A percentile compares a stretch with the other conserved stretches of the same genome.
Evolutionary conservation across 208 protist genomes (phyloP).

Genomic region (Angomonas deanei): DNA sequence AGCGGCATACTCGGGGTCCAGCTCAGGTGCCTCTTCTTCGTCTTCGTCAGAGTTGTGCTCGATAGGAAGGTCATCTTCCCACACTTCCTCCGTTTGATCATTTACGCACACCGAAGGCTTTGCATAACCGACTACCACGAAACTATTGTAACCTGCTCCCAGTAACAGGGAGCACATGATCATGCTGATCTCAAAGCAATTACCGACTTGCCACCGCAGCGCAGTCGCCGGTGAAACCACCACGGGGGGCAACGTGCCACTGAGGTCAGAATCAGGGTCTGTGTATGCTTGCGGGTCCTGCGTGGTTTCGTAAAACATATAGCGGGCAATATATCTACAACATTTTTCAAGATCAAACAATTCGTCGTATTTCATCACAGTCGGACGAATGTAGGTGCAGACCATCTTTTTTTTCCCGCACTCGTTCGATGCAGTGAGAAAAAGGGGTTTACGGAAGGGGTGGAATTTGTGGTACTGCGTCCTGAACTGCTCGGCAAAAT

Average conservation of each 20-base stretch:
- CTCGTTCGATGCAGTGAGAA: conserved; percentile 81
- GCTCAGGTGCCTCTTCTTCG: conserved; percentile 13
- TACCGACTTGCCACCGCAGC: conserved; percentile 83
- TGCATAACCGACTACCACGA: conserved; percentile 89
- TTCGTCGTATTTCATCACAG: conserved; percentile 60
- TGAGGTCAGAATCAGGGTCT: conserved; percentile 25
- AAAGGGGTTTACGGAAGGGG: conserved; percentile 60
- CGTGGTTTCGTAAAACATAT: conserved; percentile 81
- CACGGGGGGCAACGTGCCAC: conserved; percentile 49
- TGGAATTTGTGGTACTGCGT: conserved; percentile 71
- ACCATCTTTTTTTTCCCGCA: conserved; percentile 78
- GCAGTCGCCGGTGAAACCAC: conserved; percentile 84
- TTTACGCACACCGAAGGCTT: conserved; percentile 61
- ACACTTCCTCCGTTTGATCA: conserved; percentile 46
- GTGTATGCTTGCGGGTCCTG: conserved; percentile 33
- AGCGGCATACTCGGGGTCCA: conserved; percentile 52
- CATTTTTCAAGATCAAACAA: conserved; percentile 69
- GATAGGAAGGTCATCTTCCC: conserved; percentile 37
- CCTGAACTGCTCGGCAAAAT: conserved; percentile 55
- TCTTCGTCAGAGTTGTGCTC: conserved; percentile 73
- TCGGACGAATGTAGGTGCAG: conserved; percentile 88
- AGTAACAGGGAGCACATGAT: conserved; percentile 79
- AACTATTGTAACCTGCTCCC: conserved; percentile 88
- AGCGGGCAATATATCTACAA: conserved; percentile 72
- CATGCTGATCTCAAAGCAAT: conserved; percentile 84